Conservation (phyloP, 2,329 filamentous ascomycete genomes). For the Aspergillus pseudoglaucus region DNA sequence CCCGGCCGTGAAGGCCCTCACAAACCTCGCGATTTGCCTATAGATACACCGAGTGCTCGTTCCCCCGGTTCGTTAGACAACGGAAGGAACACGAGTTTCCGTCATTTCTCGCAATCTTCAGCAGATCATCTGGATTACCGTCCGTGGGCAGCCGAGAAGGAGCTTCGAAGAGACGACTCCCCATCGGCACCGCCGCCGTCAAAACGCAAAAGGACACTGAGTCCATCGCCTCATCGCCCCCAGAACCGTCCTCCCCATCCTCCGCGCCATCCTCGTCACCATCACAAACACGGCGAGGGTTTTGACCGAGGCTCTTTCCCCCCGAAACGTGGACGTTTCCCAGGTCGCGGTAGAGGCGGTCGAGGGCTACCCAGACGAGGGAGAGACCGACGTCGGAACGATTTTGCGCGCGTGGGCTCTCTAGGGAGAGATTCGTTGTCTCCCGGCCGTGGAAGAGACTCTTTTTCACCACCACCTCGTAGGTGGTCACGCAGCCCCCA, state of each 20-base stretch:
- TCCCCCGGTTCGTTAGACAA: conserved; percentile 20
- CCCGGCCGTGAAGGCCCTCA: conserved; percentile 25
- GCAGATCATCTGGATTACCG: conserved; percentile 14
- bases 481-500: conserved; percentile 22
- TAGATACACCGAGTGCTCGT: conserved; percentile 18
- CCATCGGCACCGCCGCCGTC: conserved; percentile 24
- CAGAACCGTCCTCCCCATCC: conserved; percentile 14
- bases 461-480: conserved; percentile 19
- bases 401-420: conserved; percentile 21
- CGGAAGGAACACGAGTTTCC: conserved; percentile 15
- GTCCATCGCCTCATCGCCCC: conserved; percentile 30
- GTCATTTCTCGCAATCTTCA: conserved; percentile 15
- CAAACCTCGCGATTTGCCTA: conserved; percentile 23
- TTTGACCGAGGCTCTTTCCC: conserved; percentile 32
- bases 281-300: conserved; percentile 27
- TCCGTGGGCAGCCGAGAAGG: conserved; percentile 16
- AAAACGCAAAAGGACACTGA: conserved; percentile 37
- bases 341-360: conserved; percentile 26
- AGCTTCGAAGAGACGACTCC: conserved; percentile 25
- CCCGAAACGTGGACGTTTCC: conserved; percentile 29
- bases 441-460: conserved; percentile 21
- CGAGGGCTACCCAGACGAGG: conserved; percentile 29
- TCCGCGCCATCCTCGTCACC: conserved; percentile 10
- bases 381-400: conserved; percentile 26
- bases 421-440: conserved; percentile 27